Evolutionary conservation across 805 yeast species (phyloP).

Genomic region (Starmera quercuum): DNA sequence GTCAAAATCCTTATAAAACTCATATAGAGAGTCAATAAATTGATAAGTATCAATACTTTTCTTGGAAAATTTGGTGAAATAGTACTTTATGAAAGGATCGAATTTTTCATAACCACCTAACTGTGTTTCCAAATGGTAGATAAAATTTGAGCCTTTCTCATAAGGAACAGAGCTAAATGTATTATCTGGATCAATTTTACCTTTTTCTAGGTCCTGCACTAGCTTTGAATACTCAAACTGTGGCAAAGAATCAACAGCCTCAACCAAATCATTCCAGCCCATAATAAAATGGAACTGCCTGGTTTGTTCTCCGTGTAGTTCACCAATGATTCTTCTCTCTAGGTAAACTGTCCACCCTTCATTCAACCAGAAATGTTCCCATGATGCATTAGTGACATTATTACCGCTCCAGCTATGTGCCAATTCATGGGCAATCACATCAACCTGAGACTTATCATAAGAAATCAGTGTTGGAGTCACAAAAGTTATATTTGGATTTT

Average conservation of each 20-base stretch:
- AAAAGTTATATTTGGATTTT: constrained; percentile 84
- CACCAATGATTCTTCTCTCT: constrained; percentile 76
- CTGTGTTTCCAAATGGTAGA: constrained; percentile 63
- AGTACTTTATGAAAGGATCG: constrained; percentile 74
- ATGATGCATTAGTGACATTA: constrained; percentile 80
- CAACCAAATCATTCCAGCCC: constrained; percentile 80
- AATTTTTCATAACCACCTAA: constrained; percentile 60
- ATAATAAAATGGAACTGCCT: constrained; percentile 79
- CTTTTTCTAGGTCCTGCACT: constrained; percentile 63
- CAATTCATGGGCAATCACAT: constrained; percentile 87
- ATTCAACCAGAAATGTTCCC: constrained; percentile 93
- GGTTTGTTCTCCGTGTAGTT: constrained; percentile 67
- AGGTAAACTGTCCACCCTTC: constrained; percentile 96
- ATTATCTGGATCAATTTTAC: constrained; percentile 74
- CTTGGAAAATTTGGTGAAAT: constrained; percentile 63
- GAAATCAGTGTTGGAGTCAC: constrained; percentile 85
- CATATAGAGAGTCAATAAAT: constrained; percentile 71
- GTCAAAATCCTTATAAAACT: constrained; percentile 38
- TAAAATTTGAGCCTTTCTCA: constrained; percentile 80
- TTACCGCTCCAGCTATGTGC: constrained; percentile 94
- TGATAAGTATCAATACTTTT: constrained; percentile 74
- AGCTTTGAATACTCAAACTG: constrained; percentile 48
- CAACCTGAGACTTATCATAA: constrained; percentile 79
- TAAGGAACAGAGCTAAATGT: constrained; percentile 84
- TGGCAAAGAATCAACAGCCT: constrained; percentile 61